Conservation (phyloP, 2,329 filamentous ascomycete species). For the Capronia americana region DNA sequence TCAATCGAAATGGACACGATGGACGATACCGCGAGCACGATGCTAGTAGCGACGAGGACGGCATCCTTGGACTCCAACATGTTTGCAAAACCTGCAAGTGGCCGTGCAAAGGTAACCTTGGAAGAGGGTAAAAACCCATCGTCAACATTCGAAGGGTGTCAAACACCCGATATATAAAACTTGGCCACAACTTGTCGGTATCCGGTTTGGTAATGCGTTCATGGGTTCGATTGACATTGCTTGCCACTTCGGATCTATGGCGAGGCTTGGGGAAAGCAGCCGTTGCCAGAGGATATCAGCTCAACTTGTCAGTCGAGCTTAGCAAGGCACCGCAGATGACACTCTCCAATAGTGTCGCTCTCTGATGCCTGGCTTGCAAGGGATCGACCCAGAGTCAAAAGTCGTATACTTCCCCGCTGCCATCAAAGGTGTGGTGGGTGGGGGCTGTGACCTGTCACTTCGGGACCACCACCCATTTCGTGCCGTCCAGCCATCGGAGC, state of each 20-base stretch:
- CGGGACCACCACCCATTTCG: conserved; percentile 9
- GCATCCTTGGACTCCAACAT: conserved; percentile 33
- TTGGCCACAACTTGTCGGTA: conserved; percentile 1
- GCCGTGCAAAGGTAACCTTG: conserved; percentile 24
- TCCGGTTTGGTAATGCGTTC: conserved; percentile 8
- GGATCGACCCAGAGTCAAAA: background rate
- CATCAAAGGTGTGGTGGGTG: background rate
- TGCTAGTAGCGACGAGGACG: conserved; percentile 32
- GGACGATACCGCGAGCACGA: conserved; percentile 33
- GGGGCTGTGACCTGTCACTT: conserved; percentile 20
- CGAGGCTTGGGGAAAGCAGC: conserved; percentile 6
- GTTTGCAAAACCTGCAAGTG: conserved; percentile 23
- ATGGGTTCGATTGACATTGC: conserved; percentile 6
- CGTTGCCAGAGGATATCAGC: conserved; percentile 1
- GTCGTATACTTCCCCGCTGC: background rate
- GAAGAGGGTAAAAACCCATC: conserved; percentile 10
- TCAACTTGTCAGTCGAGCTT: conserved; percentile 15
- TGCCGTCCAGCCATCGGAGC: conserved; percentile 4
- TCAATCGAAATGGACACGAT: conserved; percentile 31
- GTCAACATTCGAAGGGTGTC: conserved; percentile 12
- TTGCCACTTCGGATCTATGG: conserved; percentile 15
- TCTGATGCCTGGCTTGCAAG: conserved; percentile 3
- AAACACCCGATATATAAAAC: conserved; percentile 21
- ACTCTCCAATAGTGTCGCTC: background rate
- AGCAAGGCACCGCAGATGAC: conserved; percentile 16